phyloP scores from a whole-genome alignment of 805 yeast genomes.

The Candida andamanensis region DNA sequence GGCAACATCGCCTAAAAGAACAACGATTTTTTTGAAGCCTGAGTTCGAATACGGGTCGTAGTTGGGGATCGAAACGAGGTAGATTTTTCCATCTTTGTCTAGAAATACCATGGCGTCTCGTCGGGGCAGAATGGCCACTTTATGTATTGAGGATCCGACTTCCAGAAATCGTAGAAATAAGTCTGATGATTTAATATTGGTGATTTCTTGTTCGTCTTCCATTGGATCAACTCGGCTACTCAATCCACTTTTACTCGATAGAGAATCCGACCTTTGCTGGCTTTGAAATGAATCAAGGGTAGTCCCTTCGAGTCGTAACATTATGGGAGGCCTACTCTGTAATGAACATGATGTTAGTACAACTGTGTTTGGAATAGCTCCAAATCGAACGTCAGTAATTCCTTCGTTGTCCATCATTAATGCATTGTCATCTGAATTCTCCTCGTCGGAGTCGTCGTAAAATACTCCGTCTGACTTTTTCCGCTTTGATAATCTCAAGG shows the following conservation, averaged over 20 bases:
- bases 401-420: slow-evolving; percentile 74
- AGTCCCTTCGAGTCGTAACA: slow-evolving; percentile 36
- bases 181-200: slow-evolving; percentile 37
- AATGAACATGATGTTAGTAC: slow-evolving; percentile 35
- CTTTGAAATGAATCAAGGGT: slow-evolving; percentile 38
- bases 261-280: slow-evolving; percentile 7
- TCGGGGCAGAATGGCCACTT: slow-evolving; percentile 71
- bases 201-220: slow-evolving; percentile 31
- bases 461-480: slow-evolving; percentile 12
- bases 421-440: slow-evolving; percentile 17
- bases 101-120: slow-evolving; percentile 82
- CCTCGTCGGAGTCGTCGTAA: slow-evolving; percentile 14
- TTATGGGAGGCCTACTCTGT: slow-evolving; percentile 26
- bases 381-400: slow-evolving; percentile 69
- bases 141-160: slow-evolving; percentile 75
- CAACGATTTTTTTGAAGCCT: slow-evolving; percentile 44
- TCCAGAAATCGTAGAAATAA: slow-evolving; percentile 58
- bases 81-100: slow-evolving; percentile 74
- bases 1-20: slow-evolving; percentile 71
- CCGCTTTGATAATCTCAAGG: slow-evolving; percentile 10
- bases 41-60: slow-evolving; percentile 15
- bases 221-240: slow-evolving; percentile 13
- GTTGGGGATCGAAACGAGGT: slow-evolving; percentile 59
- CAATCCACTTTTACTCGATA: slow-evolving; percentile 10
- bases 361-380: slow-evolving; percentile 31